These are phyloP conservation scores for Kwoniella europaea DNA, from an alignment of 768 basidiomycete species.

Conservation along the genomic window DNA sequence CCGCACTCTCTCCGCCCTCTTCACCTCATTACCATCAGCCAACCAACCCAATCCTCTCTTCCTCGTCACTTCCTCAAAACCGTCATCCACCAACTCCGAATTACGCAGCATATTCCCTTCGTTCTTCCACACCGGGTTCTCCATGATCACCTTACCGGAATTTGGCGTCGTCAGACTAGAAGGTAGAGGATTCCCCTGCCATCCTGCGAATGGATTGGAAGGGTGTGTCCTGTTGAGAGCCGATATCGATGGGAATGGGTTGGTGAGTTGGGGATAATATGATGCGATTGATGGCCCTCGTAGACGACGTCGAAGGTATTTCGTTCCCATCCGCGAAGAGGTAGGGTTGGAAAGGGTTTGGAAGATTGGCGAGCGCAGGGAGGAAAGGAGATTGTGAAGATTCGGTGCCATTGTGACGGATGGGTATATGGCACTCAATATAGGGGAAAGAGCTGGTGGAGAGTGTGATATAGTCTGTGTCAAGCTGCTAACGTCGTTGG, in stretches of 20 bases:
- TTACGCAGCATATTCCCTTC: constrained; percentile 24
- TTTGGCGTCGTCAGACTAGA: background rate
- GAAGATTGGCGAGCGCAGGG: constrained; percentile 65
- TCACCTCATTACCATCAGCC: constrained; percentile 44
- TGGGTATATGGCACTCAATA: background rate
- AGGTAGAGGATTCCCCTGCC: constrained; percentile 19
- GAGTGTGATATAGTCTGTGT: background rate
- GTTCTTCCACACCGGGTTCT: constrained; percentile 21
- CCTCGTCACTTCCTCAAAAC: constrained; percentile 21
- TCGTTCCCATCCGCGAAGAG: constrained; percentile 80
- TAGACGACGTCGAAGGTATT: constrained; percentile 81
- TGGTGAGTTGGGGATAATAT: constrained; percentile 61
- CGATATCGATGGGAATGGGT: constrained; percentile 24
- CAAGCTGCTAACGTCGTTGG: background rate
- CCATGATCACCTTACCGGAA: constrained; percentile 17
- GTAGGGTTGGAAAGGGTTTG: constrained; percentile 87
- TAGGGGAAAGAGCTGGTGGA: background rate
- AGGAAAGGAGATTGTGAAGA: constrained; percentile 41
- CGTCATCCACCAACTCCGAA: constrained; percentile 22
- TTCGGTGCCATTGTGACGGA: constrained; percentile 19
- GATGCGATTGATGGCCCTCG: constrained; percentile 82
- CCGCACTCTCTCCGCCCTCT: constrained; percentile 40
- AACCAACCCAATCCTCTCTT: constrained; percentile 49
- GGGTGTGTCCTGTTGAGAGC: constrained; percentile 17
- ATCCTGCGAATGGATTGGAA: constrained; percentile 13